A percentile compares a stretch with the other conserved stretches of the same genome.
Conservation (phyloP, 164 flowering plant genomes). For the Nymphaea colorata region DNA sequence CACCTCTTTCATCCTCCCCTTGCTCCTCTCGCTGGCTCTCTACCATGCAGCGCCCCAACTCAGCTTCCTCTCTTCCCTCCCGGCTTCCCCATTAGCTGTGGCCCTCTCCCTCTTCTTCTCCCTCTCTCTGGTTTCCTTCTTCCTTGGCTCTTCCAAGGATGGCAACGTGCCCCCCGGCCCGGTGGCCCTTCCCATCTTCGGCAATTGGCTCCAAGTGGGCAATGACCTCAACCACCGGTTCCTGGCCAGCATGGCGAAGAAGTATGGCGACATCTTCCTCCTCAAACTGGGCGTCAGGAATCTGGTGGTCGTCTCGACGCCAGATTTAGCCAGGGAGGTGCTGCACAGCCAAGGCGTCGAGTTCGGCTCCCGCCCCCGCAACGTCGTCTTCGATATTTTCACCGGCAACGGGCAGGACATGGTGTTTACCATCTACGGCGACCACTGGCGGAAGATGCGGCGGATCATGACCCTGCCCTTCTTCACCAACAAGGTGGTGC, state of each 20-base stretch:
- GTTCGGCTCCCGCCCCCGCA: constrained; percentile 61
- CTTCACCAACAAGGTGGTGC: constrained; percentile 71
- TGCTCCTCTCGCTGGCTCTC: neutral
- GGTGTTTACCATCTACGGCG: constrained; percentile 73
- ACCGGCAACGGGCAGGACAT: constrained; percentile 75
- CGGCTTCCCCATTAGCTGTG: neutral
- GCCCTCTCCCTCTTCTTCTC: constrained; percentile 4
- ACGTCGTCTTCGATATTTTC: constrained; percentile 64
- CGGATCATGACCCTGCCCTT: constrained; percentile 63
- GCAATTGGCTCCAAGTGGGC: constrained; percentile 80
- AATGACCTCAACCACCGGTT: constrained; percentile 53
- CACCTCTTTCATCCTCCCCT: neutral
- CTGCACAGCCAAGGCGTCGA: constrained; percentile 60
- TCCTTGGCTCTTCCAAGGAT: neutral
- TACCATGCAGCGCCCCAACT: neutral
- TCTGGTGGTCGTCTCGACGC: constrained; percentile 46
- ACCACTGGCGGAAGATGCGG: constrained; percentile 73
- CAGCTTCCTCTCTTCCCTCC: neutral
- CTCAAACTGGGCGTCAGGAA: constrained; percentile 47
- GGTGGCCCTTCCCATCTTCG: constrained; percentile 40
- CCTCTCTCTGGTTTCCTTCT: constrained; percentile 5
- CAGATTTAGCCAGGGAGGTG: constrained; percentile 44
- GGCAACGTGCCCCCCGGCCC: constrained; percentile 47
- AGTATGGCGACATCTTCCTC: constrained; percentile 36
- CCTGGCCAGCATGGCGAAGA: constrained; percentile 30